Evolutionary conservation across 2,329 filamentous ascomycete genomes (phyloP).

Genomic region (Paracorniculantispora psalliotae): DNA sequence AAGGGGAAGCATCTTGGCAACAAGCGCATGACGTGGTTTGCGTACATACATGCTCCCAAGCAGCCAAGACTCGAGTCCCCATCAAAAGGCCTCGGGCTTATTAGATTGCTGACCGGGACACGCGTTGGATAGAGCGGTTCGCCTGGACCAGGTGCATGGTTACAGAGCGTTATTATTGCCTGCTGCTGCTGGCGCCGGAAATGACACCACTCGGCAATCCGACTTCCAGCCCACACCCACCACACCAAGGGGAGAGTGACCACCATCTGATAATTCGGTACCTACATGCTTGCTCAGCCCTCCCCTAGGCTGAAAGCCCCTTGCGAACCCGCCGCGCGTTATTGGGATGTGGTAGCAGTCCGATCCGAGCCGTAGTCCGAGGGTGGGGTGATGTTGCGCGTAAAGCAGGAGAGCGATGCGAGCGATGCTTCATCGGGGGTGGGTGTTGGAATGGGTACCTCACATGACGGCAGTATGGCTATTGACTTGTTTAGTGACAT

Average conservation of each 20-base stretch:
- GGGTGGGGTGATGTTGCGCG: conserved; percentile 1
- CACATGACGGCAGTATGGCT: no score
- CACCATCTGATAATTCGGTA: conserved; percentile 4
- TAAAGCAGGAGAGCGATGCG: conserved; percentile 1
- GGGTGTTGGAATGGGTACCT: no score
- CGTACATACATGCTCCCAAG: no score
- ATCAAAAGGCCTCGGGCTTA: neutral
- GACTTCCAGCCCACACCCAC: neutral
- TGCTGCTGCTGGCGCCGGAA: neutral
- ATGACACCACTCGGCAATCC: conserved; percentile 10
- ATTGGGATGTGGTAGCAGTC: neutral
- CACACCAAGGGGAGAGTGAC: neutral
- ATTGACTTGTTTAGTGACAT: no score
- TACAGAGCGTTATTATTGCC: neutral
- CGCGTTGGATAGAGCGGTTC: no score
- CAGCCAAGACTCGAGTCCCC: conserved; percentile 5
- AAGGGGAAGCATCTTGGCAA: no score
- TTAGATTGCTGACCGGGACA: neutral
- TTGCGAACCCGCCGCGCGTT: neutral
- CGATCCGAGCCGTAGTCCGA: conserved; percentile 8
- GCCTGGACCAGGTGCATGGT: neutral
- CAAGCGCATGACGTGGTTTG: conserved; percentile 10
- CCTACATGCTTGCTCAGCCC: neutral
- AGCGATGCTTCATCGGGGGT: no score
- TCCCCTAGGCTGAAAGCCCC: neutral